A percentile compares a stretch with the other conserved stretches of the same genome.
These are phyloP conservation scores for Kernera saxatilis DNA, from an alignment of 345 rosid species.

Conservation along the genomic window DNA sequence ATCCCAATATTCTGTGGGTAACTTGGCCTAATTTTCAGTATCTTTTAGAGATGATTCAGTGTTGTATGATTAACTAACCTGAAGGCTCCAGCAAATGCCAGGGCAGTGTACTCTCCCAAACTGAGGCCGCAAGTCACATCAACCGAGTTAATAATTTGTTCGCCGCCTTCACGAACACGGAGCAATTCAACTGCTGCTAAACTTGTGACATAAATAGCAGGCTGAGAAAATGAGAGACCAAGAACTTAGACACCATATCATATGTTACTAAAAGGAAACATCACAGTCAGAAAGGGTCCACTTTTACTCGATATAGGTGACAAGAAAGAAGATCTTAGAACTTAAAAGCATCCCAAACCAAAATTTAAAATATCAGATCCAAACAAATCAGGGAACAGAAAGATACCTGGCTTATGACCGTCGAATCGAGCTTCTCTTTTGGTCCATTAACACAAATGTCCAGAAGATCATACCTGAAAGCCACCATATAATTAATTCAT, in stretches of 20 bases:
- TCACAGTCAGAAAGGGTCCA: too few species aligned
- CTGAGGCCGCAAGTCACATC: constrained; percentile 97
- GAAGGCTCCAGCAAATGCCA: constrained; percentile 95
- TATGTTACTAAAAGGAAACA: too few species aligned
- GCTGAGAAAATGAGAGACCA: constrained; percentile 44
- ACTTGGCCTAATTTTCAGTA: not conserved
- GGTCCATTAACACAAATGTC: constrained; percentile 88
- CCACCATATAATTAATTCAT: constrained; percentile 3
- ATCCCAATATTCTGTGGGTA: not conserved
- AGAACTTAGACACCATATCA: not conserved
- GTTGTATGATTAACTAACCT: constrained; percentile 41
- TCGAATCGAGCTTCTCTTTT: constrained; percentile 90
- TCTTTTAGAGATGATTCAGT: not conserved
- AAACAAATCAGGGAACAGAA: not conserved
- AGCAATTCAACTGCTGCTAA: constrained; percentile 94
- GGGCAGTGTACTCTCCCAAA: constrained; percentile 96
- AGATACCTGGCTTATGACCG: constrained; percentile 90
- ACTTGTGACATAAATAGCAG: constrained; percentile 98
- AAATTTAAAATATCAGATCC: not conserved
- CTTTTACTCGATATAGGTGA: too few species aligned
- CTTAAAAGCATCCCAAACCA: not conserved
- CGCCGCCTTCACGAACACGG: constrained; percentile 82
- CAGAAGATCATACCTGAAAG: constrained; percentile 79
- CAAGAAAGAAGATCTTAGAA: not conserved
- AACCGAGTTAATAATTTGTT: constrained; percentile 76